A percentile compares a stretch with the other conserved stretches of the same genome.
These are phyloP conservation scores for Didymella sp. DNA, from an alignment of 2,329 filamentous ascomycete species.

Conservation along the genomic window DNA sequence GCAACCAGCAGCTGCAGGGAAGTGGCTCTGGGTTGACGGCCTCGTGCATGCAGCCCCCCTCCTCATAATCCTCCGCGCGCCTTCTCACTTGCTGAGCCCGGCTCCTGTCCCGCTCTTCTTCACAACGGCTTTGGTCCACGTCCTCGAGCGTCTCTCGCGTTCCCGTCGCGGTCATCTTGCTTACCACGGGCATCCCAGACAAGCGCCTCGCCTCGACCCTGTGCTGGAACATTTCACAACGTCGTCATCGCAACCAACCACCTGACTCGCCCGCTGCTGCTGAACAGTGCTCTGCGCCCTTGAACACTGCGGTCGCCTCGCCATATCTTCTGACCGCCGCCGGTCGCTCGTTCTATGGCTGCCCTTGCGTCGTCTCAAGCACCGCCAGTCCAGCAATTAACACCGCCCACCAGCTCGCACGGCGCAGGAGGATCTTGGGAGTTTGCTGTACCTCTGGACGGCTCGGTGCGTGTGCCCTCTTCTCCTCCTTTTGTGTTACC, in stretches of 20 bases:
- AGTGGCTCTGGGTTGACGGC: slow-evolving; percentile 15
- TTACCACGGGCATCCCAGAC: slow-evolving; percentile 16
- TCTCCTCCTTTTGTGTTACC: slow-evolving; percentile 7
- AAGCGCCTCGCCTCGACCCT: slow-evolving; percentile 16
- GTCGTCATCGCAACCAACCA: slow-evolving; percentile 14
- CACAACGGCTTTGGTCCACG: slow-evolving; percentile 19
- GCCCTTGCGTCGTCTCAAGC: slow-evolving; percentile 42
- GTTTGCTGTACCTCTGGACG: slow-evolving; percentile 48
- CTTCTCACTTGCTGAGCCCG: slow-evolving; percentile 25
- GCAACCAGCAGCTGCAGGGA: slow-evolving; percentile 31
- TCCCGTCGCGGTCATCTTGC: slow-evolving; percentile 19
- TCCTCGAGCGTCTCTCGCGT: slow-evolving; percentile 8
- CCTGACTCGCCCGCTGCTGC: slow-evolving; percentile 6
- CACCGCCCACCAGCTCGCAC: slow-evolving; percentile 51
- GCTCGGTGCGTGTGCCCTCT: slow-evolving; percentile 41
- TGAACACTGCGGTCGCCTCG: slow-evolving; percentile 18
- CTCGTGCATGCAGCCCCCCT: slow-evolving; percentile 38
- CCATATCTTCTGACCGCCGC: slow-evolving; percentile 10
- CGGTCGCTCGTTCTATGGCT: slow-evolving; percentile 39
- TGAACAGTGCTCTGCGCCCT: slow-evolving; percentile 1
- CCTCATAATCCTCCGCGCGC: slow-evolving; percentile 25
- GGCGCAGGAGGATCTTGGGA: slow-evolving; percentile 47
- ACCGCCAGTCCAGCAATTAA: slow-evolving; percentile 44
- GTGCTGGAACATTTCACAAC: slow-evolving; percentile 15
- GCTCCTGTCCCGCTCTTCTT: slow-evolving; percentile 13